These are phyloP conservation scores for Agaricus bisporus DNA, from an alignment of 768 basidiomycete species.

Conservation along the genomic window DNA sequence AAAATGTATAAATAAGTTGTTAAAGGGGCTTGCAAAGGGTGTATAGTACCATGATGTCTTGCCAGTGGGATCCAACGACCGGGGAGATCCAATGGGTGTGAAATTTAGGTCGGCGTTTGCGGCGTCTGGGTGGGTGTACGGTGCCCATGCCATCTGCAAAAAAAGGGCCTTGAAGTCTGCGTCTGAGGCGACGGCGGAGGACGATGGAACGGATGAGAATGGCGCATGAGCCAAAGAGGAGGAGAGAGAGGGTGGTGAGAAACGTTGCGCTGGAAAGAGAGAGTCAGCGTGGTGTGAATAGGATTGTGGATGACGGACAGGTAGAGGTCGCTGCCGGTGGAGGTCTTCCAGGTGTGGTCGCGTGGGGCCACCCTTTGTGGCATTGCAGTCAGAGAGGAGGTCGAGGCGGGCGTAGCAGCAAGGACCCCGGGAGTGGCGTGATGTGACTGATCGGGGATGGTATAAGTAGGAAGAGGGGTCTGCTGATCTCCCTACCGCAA, in stretches of 20 bases:
- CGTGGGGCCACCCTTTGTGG: no score
- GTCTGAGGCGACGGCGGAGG: slow-evolving; percentile 51
- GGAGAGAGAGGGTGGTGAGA: slow-evolving; percentile 63
- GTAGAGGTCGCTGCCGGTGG: slow-evolving; percentile 35
- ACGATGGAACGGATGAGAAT: slow-evolving; percentile 62
- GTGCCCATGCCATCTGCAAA: slow-evolving; percentile 43
- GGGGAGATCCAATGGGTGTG: slow-evolving; percentile 38
- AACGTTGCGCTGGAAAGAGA: slow-evolving; percentile 53
- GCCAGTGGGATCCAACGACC: slow-evolving; percentile 34
- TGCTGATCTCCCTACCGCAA: not conserved
- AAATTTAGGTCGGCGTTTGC: slow-evolving; percentile 42
- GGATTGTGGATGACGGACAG: slow-evolving; percentile 24
- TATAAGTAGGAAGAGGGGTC: not conserved
- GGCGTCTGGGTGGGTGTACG: slow-evolving; percentile 32
- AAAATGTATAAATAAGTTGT: not conserved
- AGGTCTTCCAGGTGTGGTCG: slow-evolving; percentile 8
- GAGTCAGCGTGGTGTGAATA: slow-evolving; percentile 5
- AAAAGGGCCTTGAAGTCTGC: slow-evolving; percentile 46
- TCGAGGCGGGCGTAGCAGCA: no score
- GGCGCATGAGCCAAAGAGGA: slow-evolving; percentile 57
- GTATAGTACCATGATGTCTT: slow-evolving; percentile 42
- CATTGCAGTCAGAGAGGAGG: no score
- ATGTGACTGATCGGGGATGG: not conserved
- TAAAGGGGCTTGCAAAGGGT: not conserved
- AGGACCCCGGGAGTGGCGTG: not conserved